A percentile compares a stretch with the other conserved stretches of the same genome.
These are phyloP conservation scores for Alternaria tenuissima DNA, from an alignment of 2,329 filamentous ascomycete genomes.

Conservation along the genomic window DNA sequence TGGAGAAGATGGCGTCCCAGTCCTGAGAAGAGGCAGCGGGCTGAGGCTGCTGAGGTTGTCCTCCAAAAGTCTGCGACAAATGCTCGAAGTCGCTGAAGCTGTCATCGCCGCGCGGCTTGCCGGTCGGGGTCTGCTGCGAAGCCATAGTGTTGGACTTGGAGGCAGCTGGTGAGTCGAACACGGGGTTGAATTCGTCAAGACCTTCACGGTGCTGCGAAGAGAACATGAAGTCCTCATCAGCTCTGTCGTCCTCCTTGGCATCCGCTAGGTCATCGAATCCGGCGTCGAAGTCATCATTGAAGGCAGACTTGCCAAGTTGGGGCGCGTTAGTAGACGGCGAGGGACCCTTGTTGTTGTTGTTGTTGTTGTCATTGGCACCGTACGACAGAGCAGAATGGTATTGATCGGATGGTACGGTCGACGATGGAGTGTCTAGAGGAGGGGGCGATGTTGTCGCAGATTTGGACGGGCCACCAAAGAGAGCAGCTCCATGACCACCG, in stretches of 20 bases:
- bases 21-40: conserved; percentile 68
- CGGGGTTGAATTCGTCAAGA: conserved; percentile 80
- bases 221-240: conserved; percentile 82
- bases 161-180: conserved; percentile 73
- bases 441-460: conserved; percentile 49
- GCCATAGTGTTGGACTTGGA: conserved; percentile 59
- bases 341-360: conserved; percentile 41
- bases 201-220: conserved; percentile 68
- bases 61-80: conserved; percentile 52
- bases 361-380: conserved; percentile 40
- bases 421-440: conserved; percentile 50
- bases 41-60: conserved; percentile 50
- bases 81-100: conserved; percentile 62
- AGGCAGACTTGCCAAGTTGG: conserved; percentile 61
- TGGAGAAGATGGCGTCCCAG: conserved; percentile 94
- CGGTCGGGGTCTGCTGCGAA: conserved; percentile 53
- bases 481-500: conserved; percentile 51
- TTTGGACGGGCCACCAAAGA: conserved; percentile 52
- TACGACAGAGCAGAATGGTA: conserved; percentile 54
- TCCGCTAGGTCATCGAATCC: conserved; percentile 86
- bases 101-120: conserved; percentile 51
- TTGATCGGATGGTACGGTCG: conserved; percentile 53
- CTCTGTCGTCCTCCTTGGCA: conserved; percentile 76
- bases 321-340: conserved; percentile 42
- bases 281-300: conserved; percentile 77